Base-by-base conservation (phyloP, 306 rosid genomes). In the Prosopis cineraria region DNA sequence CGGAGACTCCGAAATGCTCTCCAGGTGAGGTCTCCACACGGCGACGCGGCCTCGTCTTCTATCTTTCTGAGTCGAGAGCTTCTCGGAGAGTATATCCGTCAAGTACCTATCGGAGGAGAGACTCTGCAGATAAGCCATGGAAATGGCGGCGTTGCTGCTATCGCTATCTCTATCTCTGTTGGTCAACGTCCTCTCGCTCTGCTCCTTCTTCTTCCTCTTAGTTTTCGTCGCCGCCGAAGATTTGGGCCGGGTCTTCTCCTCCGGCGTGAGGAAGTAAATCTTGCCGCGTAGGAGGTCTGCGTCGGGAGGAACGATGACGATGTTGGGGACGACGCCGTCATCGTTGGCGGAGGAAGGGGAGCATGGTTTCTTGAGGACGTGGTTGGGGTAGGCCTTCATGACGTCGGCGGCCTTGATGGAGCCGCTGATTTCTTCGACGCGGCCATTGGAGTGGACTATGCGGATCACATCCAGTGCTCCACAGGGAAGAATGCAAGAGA, bases 401-500 rank as follows among this genome's bases (percentile, higher is more conserved):
- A 95, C 73, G 37, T 95, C 98, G 59, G 90, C 67, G 48, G 98
- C 98, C 7, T 83, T 84, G 76, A 95, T 63, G 27, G 78, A 77
- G 37, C 97, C 97, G 34, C 90, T 90, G 85, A 95, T 89, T 69
- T 95, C 98, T 59, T 95, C 93, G 0, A 95, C 97, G 10, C 87
- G 83, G 10, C 98, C 98, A 70, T 91, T 87, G 66, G 84, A 85
- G 87, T 95, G 98, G 14, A 95, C 98, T 70, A 95, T 91, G 17
- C 98, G 87, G 79, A 95, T 84, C 1, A 95, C 98, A 80, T 95
- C 98, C 0, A 95, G 90, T 34, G 92, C 91, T 5, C 98, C 98
- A 7, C 98, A 95, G 24, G 98, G 98, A 0, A 95, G 90, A 84
- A 95, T 90, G 96, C 98, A 95, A 74, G 98, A 92, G 84, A 95